A percentile compares a stretch with the other conserved stretches of the same genome.
Conservation (phyloP, 1,284 basidiomycete genomes). For the Irpex sp. region DNA sequence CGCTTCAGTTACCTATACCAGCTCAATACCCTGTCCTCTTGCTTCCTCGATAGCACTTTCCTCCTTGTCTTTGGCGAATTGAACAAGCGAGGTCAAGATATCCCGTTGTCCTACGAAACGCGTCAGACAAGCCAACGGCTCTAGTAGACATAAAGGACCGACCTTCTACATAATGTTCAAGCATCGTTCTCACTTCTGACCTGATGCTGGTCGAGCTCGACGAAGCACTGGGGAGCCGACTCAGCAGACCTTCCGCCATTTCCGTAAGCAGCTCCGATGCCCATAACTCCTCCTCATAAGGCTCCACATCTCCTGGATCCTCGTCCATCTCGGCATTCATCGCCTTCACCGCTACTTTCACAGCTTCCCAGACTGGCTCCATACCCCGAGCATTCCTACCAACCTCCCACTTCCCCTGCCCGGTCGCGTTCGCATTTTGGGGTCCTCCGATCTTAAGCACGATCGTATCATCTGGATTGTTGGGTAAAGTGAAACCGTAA, state of each 20-base stretch:
- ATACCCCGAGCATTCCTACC: constrained; percentile 52
- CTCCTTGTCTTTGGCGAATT: constrained; percentile 43
- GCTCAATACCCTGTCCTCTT: constrained; percentile 46
- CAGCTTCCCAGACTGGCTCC: constrained; percentile 58
- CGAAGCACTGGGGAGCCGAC: constrained; percentile 41
- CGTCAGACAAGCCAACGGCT: not conserved
- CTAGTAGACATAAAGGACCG: constrained; percentile 5
- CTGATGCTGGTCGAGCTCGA: constrained; percentile 30
- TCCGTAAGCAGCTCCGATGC: constrained; percentile 59
- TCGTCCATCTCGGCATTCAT: constrained; percentile 16
- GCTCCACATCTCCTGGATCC: constrained; percentile 24
- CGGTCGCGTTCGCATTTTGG: not conserved
- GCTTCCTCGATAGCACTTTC: constrained; percentile 42
- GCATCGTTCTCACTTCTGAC: constrained; percentile 50
- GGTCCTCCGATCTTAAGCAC: constrained; percentile 68
- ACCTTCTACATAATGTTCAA: constrained; percentile 59
- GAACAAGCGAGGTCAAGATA: constrained; percentile 39
- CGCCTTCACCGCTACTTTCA: constrained; percentile 40
- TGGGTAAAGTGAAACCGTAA: constrained; percentile 78
- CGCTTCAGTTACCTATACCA: not conserved
- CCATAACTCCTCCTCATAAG: constrained; percentile 59
- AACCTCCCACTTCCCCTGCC: constrained; percentile 50
- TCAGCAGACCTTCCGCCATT: constrained; percentile 59
- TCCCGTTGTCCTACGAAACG: constrained; percentile 35
- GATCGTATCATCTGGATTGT: constrained; percentile 84